These are phyloP conservation scores for Aspergillus sclerotioniger DNA, from an alignment of 495 filamentous ascomycete species.

Conservation along the genomic window DNA sequence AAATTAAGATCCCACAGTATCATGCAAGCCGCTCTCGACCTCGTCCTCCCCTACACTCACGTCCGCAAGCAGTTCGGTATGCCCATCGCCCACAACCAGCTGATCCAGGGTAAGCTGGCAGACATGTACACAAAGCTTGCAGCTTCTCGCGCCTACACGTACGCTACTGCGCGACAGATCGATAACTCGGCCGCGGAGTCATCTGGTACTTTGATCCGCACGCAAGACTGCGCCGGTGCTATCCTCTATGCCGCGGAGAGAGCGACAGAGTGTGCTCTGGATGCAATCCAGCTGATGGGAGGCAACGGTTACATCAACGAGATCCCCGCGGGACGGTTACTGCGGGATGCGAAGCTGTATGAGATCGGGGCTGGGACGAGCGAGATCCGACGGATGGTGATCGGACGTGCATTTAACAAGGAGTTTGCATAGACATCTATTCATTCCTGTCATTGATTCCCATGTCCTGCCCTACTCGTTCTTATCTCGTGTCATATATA, in stretches of 20 bases:
- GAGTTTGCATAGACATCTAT: constrained; percentile 57
- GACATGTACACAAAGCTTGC: constrained; percentile 96
- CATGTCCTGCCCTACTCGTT: too few species aligned
- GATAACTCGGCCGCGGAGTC: constrained; percentile 59
- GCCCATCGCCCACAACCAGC: constrained; percentile 89
- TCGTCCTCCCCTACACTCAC: constrained; percentile 87
- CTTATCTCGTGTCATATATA: constrained; percentile 1
- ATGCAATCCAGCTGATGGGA: constrained; percentile 91
- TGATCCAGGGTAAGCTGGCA: constrained; percentile 89
- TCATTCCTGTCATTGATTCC: background rate
- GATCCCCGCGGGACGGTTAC: constrained; percentile 79
- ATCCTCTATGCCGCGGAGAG: constrained; percentile 94
- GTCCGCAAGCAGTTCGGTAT: constrained; percentile 81
- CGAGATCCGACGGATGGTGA: constrained; percentile 90
- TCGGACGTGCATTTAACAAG: constrained; percentile 91
- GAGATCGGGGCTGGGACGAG: constrained; percentile 97
- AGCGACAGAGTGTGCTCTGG: constrained; percentile 83
- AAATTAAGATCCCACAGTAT: constrained; percentile 51
- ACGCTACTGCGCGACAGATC: constrained; percentile 69
- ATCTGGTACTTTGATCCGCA: constrained; percentile 55
- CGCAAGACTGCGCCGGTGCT: constrained; percentile 91
- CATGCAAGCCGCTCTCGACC: constrained; percentile 89
- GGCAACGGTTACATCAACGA: constrained; percentile 97
- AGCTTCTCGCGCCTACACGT: constrained; percentile 77
- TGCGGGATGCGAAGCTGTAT: constrained; percentile 88